Base-by-base conservation (phyloP, 192 early-diverging fungal species). In the Coemansia sp. region DNA sequence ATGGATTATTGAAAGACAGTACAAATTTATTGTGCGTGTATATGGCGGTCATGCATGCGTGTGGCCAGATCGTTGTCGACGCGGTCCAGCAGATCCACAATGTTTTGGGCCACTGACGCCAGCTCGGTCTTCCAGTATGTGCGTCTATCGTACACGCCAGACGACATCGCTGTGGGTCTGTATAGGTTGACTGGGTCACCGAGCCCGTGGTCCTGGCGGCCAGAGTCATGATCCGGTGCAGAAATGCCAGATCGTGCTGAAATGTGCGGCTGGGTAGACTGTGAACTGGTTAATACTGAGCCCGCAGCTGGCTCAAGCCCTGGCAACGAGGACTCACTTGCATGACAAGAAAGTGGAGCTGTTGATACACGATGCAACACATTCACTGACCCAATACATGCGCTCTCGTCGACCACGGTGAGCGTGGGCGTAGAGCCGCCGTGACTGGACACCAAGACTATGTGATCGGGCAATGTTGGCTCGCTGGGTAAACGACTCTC, bases 111-210 rank as follows among this genome's bases (percentile, higher is more conserved):
- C 10, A 60, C 64, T 0, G 48, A 12, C 2, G 60, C 55, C 34
- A 78, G 40, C 56, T 78, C 76, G 25, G 38, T 34, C 15, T 37
- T 36, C 76, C 76, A 78, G 55, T 66, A 48, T 2, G n/a, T 10
- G 1, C 34, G n/a, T 15, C 15, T 38, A 31, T 26, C 56, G 2
- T 38, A 10, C 55, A 31, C 22, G 38, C 49, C 36, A 31, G 46
- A 17, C 25, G 21, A 14, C 15, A 2, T 4, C 2, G 42, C 11
- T 15, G 15, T 8, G 12, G 40, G 40, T 14, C 3, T 42, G 15
- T 42, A 42, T 11, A 12, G 7, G 12, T 42, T 15, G 40, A 42
- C 40, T 42, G 40, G 8, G 12, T 11, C 37, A 3, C 40, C 40
- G 40, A 8, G 40, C 40, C 12, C 40, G 40, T 42, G 10, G 40